Conservation (phyloP, 2,329 filamentous ascomycete species). For the Trichoderma sp. region DNA sequence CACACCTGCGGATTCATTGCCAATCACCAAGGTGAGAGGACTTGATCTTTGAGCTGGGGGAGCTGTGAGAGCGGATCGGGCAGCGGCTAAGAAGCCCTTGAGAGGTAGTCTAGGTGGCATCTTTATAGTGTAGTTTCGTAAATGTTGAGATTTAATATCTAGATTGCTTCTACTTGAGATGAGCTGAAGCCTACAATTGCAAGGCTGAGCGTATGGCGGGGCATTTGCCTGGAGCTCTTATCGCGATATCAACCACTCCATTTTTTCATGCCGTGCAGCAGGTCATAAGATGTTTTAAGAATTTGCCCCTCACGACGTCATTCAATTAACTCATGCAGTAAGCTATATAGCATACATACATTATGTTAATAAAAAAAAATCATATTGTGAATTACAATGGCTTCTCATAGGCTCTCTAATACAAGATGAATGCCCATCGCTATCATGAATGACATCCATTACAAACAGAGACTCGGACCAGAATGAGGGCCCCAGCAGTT, state of each 20-base stretch:
- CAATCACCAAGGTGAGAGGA: constrained; percentile 61
- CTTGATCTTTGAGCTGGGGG: constrained; percentile 43
- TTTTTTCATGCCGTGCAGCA: not conserved
- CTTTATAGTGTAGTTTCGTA: not conserved
- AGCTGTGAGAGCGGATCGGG: constrained; percentile 46
- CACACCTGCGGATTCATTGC: constrained; percentile 65
- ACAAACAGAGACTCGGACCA: no score
- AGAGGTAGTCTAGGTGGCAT: constrained; percentile 43
- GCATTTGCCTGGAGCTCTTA: not conserved
- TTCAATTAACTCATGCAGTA: not conserved
- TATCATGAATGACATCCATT: no score
- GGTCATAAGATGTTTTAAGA: not conserved
- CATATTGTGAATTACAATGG: no score
- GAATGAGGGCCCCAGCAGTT: no score
- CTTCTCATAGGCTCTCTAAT: no score
- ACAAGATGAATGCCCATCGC: no score
- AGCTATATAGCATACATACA: not conserved
- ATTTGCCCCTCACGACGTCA: not conserved
- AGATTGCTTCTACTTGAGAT: not conserved
- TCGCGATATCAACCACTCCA: not conserved
- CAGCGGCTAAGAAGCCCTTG: constrained; percentile 50
- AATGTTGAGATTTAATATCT: not conserved
- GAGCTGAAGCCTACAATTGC: not conserved
- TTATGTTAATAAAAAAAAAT: not conserved
- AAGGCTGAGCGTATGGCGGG: not conserved